These are phyloP conservation scores for Peronospora belbahrii DNA, from an alignment of 352 stramenopile genomes.

Conservation along the genomic window DNA sequence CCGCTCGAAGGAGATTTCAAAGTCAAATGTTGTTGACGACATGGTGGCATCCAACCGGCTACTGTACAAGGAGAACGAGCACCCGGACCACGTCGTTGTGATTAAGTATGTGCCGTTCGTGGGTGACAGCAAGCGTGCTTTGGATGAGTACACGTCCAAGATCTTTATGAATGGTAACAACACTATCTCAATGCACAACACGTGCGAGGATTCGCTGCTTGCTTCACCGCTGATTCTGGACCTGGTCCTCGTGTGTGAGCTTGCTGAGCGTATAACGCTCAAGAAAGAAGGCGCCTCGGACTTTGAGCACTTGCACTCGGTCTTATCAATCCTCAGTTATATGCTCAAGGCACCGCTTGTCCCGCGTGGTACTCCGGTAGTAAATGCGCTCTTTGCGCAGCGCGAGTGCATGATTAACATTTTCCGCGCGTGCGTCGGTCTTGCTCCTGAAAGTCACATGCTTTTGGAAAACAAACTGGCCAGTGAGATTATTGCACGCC, in stretches of 20 bases:
- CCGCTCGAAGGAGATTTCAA: slow-evolving; percentile 99
- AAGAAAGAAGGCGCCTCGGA: slow-evolving; percentile 84
- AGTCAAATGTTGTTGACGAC: slow-evolving; percentile 98
- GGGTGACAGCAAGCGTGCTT: slow-evolving; percentile 97
- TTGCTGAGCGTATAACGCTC: slow-evolving; percentile 94
- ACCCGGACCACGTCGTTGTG: slow-evolving; percentile 99
- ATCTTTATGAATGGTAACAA: slow-evolving; percentile 99
- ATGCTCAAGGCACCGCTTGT: slow-evolving; percentile 99
- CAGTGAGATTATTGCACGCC: slow-evolving; percentile 65
- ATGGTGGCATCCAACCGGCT: slow-evolving; percentile 97
- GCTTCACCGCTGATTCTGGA: slow-evolving; percentile 98
- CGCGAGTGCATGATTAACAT: slow-evolving; percentile 97
- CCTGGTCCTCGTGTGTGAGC: slow-evolving; percentile 95
- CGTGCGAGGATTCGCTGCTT: slow-evolving; percentile 98
- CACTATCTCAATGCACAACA: slow-evolving; percentile 99
- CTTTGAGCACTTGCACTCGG: slow-evolving; percentile 95
- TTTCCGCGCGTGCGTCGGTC: slow-evolving; percentile 95
- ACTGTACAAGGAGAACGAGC: slow-evolving; percentile 96
- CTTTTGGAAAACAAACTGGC: slow-evolving; percentile 93
- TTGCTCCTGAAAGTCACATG: slow-evolving; percentile 98
- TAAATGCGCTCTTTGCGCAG: slow-evolving; percentile 98
- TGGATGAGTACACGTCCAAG: slow-evolving; percentile 99
- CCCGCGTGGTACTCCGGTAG: slow-evolving; percentile 95
- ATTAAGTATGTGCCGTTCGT: slow-evolving; percentile 99
- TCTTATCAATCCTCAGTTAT: slow-evolving; percentile 97